These are phyloP conservation scores for Durio zibethinus DNA, from an alignment of 345 rosid genomes.

Conservation along the genomic window DNA sequence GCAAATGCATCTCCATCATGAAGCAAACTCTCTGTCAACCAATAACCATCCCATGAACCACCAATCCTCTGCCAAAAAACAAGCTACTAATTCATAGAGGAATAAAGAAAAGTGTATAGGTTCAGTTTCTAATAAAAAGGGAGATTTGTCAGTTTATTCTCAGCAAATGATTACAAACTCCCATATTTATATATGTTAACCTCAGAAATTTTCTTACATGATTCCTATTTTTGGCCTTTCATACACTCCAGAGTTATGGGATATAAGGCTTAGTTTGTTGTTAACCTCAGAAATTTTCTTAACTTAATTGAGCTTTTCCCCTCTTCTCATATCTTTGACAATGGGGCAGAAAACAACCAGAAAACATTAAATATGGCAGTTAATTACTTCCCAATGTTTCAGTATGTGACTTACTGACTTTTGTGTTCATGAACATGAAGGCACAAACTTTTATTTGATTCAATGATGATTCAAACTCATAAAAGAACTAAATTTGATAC, in stretches of 20 bases:
- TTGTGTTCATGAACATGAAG: not conserved
- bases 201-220: not conserved
- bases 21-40: slow-evolving; percentile 86
- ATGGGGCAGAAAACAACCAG: not conserved
- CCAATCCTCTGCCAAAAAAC: slow-evolving; percentile 64
- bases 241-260: too few species aligned
- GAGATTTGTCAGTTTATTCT: not conserved
- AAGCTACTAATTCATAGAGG: slow-evolving; percentile 11
- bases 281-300: not conserved
- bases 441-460: not conserved
- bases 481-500: not conserved
- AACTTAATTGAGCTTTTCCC: not conserved
- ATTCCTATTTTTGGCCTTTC: too few species aligned
- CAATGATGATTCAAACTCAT: not conserved
- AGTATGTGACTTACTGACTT: not conserved
- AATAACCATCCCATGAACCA: slow-evolving; percentile 94
- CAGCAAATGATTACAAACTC: not conserved
- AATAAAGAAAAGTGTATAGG: not conserved
- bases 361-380: not conserved
- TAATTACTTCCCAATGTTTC: not conserved
- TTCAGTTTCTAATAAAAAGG: not conserved
- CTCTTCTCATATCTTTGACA: not conserved
- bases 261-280: too few species aligned
- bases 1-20: slow-evolving; percentile 83
- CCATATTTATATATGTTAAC: not conserved